Percentiles rank a stretch among this genome's conserved stretches.
Evolutionary conservation across 768 basidiomycete genomes (phyloP).

Genomic region (Collybia sordida): DNA sequence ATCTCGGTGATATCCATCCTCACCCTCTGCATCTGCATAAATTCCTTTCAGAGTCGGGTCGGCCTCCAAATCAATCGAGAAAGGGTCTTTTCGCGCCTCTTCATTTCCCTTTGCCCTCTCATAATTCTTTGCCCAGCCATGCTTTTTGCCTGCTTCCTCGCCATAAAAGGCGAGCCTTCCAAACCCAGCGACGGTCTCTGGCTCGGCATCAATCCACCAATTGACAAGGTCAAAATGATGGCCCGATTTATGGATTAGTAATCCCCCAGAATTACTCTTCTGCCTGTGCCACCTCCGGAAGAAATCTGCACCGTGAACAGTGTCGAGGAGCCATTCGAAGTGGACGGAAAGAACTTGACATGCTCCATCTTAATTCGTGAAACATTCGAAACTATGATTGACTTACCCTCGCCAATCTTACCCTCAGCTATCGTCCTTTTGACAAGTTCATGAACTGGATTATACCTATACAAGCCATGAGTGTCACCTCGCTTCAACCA

Average conservation of each 20-base stretch:
- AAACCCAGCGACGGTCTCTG: slow-evolving; percentile 46
- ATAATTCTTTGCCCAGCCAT: slow-evolving; percentile 48
- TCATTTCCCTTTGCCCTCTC: slow-evolving; percentile 40
- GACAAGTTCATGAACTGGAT: slow-evolving; percentile 49
- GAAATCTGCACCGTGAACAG: slow-evolving; percentile 52
- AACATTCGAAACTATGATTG: no score
- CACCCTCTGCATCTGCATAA: slow-evolving; percentile 45
- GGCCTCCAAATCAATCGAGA: slow-evolving; percentile 45
- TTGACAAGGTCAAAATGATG: slow-evolving; percentile 55
- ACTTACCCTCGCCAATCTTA: slow-evolving; percentile 41
- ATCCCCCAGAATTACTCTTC: slow-evolving; percentile 41
- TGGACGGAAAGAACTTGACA: slow-evolving; percentile 43
- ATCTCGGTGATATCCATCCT: slow-evolving; percentile 49
- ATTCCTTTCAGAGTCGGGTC: slow-evolving; percentile 41
- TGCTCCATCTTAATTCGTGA: no score
- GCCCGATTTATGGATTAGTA: slow-evolving; percentile 45
- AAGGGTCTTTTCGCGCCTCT: slow-evolving; percentile 45
- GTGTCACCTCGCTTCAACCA: neutral
- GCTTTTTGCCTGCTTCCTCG: slow-evolving; percentile 39
- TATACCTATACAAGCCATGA: slow-evolving; percentile 30
- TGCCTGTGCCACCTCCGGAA: slow-evolving; percentile 51
- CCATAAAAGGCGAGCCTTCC: slow-evolving; percentile 50
- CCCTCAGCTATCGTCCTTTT: slow-evolving; percentile 44
- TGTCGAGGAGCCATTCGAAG: slow-evolving; percentile 55
- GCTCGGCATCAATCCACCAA: slow-evolving; percentile 51